phyloP scores from a whole-genome alignment of 495 filamentous ascomycete species.

The Lasiosphaeriaceae sp. region DNA sequence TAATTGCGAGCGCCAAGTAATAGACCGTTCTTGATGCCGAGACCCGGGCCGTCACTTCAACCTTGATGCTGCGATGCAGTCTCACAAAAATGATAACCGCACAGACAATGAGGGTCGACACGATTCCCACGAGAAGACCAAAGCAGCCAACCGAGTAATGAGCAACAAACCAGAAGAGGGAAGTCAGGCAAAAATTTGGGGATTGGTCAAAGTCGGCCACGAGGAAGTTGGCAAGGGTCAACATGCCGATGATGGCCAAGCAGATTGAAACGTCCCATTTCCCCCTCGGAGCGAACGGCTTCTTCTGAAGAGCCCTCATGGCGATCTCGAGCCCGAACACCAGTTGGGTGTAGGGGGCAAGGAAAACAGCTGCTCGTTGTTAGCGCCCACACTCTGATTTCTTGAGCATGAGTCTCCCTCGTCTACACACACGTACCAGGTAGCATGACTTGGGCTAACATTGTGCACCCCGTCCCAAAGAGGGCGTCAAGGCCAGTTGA shows the following conservation, averaged over 20 bases:
- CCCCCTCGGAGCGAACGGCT: conserved; percentile 36
- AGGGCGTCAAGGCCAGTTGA: conserved; percentile 38
- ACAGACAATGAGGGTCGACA: conserved; percentile 27
- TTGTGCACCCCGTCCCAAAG: conserved; percentile 36
- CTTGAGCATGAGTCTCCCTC: not conserved
- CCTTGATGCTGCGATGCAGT: conserved; percentile 35
- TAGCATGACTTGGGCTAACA: conserved; percentile 43
- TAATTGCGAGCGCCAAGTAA: conserved; percentile 36
- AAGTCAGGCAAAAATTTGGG: conserved; percentile 39
- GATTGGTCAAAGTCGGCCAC: conserved; percentile 40
- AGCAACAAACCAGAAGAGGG: conserved; percentile 49
- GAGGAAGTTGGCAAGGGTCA: conserved; percentile 37
- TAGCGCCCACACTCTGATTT: conserved; percentile 4
- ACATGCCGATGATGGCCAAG: conserved; percentile 33
- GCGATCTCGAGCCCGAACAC: conserved; percentile 42
- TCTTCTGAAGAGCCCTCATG: conserved; percentile 33
- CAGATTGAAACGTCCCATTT: conserved; percentile 44
- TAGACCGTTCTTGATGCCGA: conserved; percentile 47
- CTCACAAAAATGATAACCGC: conserved; percentile 32
- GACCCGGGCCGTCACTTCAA: conserved; percentile 38
- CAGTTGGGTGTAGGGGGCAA: conserved; percentile 46
- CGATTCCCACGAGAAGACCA: conserved; percentile 32
- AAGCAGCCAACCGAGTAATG: conserved; percentile 41
- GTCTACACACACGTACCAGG: conserved; percentile 36
- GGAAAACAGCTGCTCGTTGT: conserved; percentile 40